Evolutionary conservation across 208 protist species (phyloP).

Genomic region (Leishmania gerbilli): DNA sequence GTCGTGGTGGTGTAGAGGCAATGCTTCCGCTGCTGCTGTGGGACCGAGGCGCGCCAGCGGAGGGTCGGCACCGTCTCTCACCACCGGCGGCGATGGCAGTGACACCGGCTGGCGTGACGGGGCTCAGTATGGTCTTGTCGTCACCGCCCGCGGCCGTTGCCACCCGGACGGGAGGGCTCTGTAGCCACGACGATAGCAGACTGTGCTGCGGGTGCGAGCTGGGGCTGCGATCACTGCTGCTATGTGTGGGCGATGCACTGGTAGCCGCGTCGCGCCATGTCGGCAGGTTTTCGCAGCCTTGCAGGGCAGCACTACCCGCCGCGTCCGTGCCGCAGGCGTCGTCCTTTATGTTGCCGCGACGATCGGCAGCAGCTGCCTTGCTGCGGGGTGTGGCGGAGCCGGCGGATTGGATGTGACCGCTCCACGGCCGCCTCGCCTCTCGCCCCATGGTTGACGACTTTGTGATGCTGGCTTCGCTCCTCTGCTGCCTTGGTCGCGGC

Average conservation of each 20-base stretch:
- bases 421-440: not conserved
- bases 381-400: not conserved
- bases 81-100: not conserved
- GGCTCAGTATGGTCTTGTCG: not conserved
- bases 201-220: not conserved
- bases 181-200: not conserved
- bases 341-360: not conserved
- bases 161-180: not conserved
- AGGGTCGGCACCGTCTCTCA: not conserved
- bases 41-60: not conserved
- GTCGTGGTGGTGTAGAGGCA: not conserved
- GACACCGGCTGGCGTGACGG: not conserved
- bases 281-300: not conserved
- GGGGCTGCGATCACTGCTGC: conserved; percentile 1
- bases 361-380: not conserved
- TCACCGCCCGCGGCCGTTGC: not conserved
- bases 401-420: not conserved
- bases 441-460: not conserved
- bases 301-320: not conserved
- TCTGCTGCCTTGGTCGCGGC: not conserved
- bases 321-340: not conserved
- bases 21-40: not conserved
- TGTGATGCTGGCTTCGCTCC: not conserved
- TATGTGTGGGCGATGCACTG: not conserved
- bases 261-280: not conserved